These are phyloP conservation scores for Coniosporium apollinis DNA, from an alignment of 495 filamentous ascomycete species.

Conservation along the genomic window DNA sequence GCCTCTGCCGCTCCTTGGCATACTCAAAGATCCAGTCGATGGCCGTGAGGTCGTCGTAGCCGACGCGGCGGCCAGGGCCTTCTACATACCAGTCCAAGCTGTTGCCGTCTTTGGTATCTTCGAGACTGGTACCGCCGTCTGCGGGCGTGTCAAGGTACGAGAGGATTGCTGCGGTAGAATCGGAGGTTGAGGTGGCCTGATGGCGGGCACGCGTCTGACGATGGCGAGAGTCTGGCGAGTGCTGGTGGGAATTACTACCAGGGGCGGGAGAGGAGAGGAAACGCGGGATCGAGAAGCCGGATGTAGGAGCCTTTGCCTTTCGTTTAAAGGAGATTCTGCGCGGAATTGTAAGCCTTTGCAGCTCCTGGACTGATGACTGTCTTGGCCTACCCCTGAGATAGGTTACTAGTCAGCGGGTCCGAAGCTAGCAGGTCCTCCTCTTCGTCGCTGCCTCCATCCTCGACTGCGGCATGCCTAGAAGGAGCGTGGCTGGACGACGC, in stretches of 20 bases:
- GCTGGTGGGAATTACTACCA: neutral
- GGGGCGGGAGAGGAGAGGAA: conserved; percentile 30
- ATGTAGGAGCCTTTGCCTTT: conserved; percentile 52
- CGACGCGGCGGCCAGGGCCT: conserved; percentile 77
- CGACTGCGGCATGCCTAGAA: conserved; percentile 11
- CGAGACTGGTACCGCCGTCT: conserved; percentile 19
- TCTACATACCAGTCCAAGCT: conserved; percentile 79
- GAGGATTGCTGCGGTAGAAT: conserved; percentile 23
- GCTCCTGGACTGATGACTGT: neutral
- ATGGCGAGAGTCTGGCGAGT: conserved; percentile 4
- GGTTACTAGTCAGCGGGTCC: conserved; percentile 17
- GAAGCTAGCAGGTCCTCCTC: conserved; percentile 17
- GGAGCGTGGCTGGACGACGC: conserved; percentile 20
- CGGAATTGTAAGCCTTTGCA: neutral
- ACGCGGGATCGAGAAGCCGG: conserved; percentile 38
- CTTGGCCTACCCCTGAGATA: conserved; percentile 15
- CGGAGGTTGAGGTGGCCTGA: conserved; percentile 8
- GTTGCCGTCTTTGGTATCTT: conserved; percentile 44
- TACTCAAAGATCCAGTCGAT: conserved; percentile 99
- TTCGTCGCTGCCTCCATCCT: conserved; percentile 16
- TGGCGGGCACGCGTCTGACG: neutral
- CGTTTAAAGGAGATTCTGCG: conserved; percentile 66
- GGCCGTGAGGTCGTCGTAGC: conserved; percentile 90
- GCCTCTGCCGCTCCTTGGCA: conserved; percentile 82
- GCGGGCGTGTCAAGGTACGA: conserved; percentile 19